These are phyloP conservation scores for Hawksworthiomyces lignivorus DNA, from an alignment of 2,329 filamentous ascomycete genomes.

Conservation along the genomic window DNA sequence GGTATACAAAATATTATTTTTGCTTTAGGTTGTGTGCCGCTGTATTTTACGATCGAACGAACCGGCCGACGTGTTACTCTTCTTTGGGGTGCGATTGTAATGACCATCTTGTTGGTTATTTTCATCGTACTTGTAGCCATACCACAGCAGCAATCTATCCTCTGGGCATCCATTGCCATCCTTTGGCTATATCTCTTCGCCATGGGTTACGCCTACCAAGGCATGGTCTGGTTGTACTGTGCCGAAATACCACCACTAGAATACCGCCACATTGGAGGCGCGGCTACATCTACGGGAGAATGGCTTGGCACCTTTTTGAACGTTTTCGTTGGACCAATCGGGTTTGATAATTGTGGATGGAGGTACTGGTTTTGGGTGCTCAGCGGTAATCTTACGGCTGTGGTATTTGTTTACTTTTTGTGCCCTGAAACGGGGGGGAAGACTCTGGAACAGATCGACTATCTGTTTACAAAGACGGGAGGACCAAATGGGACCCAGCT, in stretches of 20 bases:
- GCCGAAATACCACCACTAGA: constrained; percentile 2
- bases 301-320: constrained; percentile 1
- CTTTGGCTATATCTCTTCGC: not conserved
- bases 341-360: constrained; percentile 3
- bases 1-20: not conserved
- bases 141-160: not conserved
- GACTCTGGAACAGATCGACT: constrained; percentile 3
- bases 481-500: not conserved
- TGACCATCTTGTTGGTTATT: not conserved
- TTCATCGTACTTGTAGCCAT: constrained; percentile 2
- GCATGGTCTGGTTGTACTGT: constrained; percentile 1
- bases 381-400: not conserved
- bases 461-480: not conserved
- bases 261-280: constrained; percentile 5
- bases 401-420: constrained; percentile 1
- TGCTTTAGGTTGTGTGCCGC: not conserved
- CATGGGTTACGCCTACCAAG: constrained; percentile 2
- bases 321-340: constrained; percentile 4
- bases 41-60: not conserved
- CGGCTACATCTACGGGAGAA: not conserved
- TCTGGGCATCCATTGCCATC: not conserved
- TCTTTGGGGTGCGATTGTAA: not conserved
- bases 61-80: not conserved
- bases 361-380: constrained; percentile 2
- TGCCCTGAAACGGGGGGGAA: constrained; percentile 3